Percentiles rank a stretch among this genome's conserved stretches.
phyloP scores from a whole-genome alignment of 345 rosid genomes.

The Leavenworthia alabamica region DNA sequence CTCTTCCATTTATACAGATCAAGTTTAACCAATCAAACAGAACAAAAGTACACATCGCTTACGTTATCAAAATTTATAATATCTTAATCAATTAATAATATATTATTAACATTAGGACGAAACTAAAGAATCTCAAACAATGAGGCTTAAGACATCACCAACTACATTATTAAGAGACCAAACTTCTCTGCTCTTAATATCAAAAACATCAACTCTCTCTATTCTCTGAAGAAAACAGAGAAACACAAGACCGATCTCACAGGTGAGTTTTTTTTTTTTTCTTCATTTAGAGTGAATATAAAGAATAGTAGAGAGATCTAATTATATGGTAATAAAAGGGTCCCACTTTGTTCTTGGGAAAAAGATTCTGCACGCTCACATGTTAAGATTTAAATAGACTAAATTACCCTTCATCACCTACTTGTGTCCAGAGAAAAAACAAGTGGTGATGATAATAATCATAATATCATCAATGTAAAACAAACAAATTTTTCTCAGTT shows the following conservation, averaged over 20 bases:
- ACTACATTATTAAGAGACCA: conserved; percentile 27
- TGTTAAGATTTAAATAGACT: conserved; percentile 29
- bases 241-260: conserved; percentile 3
- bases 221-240: conserved; percentile 17
- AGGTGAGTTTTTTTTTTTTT: neutral
- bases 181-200: conserved; percentile 7
- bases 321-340: conserved; percentile 27
- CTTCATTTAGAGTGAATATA: neutral
- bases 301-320: conserved; percentile 26
- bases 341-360: conserved; percentile 37
- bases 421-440: conserved; percentile 21
- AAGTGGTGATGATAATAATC: conserved; percentile 22
- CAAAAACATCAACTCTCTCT: neutral
- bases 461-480: conserved; percentile 13
- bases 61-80: conserved; percentile 26
- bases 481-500: conserved; percentile 11
- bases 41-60: conserved; percentile 24
- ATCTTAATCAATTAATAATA: conserved; percentile 1
- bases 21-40: conserved; percentile 25
- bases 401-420: conserved; percentile 29
- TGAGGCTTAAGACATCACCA: conserved; percentile 23
- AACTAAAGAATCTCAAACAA: conserved; percentile 19
- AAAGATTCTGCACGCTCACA: conserved; percentile 40
- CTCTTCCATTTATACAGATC: conserved; percentile 18
- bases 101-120: conserved; percentile 6